Base-by-base conservation (phyloP, 1,284 basidiomycete species). In the Xerocomus minutiporus region DNA sequence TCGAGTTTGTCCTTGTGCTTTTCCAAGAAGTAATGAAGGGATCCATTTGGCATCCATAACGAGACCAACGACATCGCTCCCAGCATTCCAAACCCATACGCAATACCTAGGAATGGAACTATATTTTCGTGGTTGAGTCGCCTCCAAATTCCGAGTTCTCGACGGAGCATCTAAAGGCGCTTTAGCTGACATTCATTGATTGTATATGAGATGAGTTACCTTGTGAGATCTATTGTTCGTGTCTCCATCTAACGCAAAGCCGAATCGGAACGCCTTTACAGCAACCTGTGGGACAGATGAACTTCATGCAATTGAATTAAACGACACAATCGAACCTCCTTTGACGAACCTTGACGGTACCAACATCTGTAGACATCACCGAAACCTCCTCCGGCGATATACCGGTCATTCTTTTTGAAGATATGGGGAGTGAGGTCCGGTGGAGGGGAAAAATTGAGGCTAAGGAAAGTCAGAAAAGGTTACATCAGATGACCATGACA, bases 101-200 rank as follows among this genome's bases (percentile, higher is more conserved):
- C 52, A 36, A 54, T 43, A 1, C 60, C 61, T 1, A 63, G 17
- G 34, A 63, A 60, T 5, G 54, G 61, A 20, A 61, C 57, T 3
- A 61, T 41, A 29, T 61, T 61, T 0, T 13, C 4, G 15, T 61
- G 52, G 2, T 47, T 7, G 0, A 61, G 54, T 34, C 61, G 45
- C 42, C 32, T 59, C 60, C 61, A 61, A 9, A 61, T 61, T 8
- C 57, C 57, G 3, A 61, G 54, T 7, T 61, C 60, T 46, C 56
- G 32, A 26, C 48, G 41, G 8, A 50, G 31, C 31, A 34, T 34
- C 32, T 34, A 15, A 34, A 7, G 6, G 32, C 6, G 13, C 13
- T 34, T 34, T 31, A 31, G 29, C 12, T 8, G 8, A 34, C 32
- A 15, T 34, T 34, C 2, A 34, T 34, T 7, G 13, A 15, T 34